Percentiles rank a stretch among this genome's conserved stretches.
These are phyloP conservation scores for Pseudocercospora fuligena DNA, from an alignment of 2,329 filamentous ascomycete species.

Conservation along the genomic window DNA sequence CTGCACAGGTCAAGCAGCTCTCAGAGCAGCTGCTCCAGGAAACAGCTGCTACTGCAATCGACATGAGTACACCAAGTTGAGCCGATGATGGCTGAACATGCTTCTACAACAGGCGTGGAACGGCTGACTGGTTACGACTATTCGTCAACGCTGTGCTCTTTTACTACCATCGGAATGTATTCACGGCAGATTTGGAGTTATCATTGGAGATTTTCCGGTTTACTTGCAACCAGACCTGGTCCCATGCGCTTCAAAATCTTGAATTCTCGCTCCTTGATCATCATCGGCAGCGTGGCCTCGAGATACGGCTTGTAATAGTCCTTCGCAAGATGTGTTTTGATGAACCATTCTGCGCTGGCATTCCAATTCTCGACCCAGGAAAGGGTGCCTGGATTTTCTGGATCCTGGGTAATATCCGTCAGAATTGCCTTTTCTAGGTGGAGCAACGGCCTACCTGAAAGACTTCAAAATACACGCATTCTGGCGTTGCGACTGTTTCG, in stretches of 20 bases:
- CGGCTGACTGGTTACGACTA: too few relatives aligned
- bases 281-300: conserved; percentile 47
- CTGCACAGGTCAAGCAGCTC: background rate
- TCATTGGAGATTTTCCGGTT: conserved; percentile 14
- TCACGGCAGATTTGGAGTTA: background rate
- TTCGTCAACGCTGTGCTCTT: too few relatives aligned
- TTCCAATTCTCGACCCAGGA: conserved; percentile 33
- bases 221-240: conserved; percentile 12
- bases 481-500: conserved; percentile 15
- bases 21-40: background rate
- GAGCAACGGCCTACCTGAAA: background rate
- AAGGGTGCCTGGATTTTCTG: conserved; percentile 19
- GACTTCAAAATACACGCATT: conserved; percentile 19
- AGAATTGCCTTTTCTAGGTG: background rate
- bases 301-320: conserved; percentile 51
- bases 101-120: too few relatives aligned
- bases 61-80: background rate
- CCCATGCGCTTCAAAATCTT: conserved; percentile 19
- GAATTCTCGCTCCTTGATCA: conserved; percentile 46
- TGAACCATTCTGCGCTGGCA: conserved; percentile 20
- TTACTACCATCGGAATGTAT: too few relatives aligned
- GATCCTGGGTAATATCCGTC: conserved; percentile 26
- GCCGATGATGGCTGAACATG: background rate
- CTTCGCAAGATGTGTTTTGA: conserved; percentile 35
- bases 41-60: background rate